phyloP scores from a whole-genome alignment of 176 grass and related monocot genomes.

The Triticum timopheevii region DNA sequence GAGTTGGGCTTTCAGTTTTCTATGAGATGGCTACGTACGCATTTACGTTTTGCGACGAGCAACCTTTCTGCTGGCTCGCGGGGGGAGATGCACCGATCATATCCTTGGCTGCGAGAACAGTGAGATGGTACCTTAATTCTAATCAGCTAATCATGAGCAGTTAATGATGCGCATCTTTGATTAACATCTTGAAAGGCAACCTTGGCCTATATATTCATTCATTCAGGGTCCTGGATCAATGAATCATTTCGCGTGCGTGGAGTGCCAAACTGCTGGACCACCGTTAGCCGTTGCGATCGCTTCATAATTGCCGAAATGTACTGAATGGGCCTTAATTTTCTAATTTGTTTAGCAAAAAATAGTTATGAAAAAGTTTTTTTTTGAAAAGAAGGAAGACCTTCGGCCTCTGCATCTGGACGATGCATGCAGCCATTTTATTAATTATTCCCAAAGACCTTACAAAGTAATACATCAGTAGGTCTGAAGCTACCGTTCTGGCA shows the following conservation, averaged over 20 bases:
- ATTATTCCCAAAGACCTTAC: no score
- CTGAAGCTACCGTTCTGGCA: no score
- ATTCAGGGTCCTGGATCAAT: neutral
- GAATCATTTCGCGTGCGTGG: slow-evolving; percentile 30
- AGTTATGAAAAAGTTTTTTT: neutral
- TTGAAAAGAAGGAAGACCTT: no score
- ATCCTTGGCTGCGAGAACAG: slow-evolving; percentile 7
- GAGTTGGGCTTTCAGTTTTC: slow-evolving; percentile 16
- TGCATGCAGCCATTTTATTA: no score
- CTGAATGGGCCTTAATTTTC: neutral
- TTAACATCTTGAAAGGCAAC: slow-evolving; percentile 40
- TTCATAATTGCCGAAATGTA: neutral
- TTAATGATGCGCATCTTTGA: slow-evolving; percentile 50
- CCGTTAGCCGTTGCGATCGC: neutral
- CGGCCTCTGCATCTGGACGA: no score
- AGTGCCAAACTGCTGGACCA: slow-evolving; percentile 14
- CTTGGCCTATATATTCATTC: slow-evolving; percentile 7
- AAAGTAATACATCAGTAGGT: no score
- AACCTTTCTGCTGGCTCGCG: neutral
- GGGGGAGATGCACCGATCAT: slow-evolving; percentile 23
- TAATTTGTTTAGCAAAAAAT: neutral
- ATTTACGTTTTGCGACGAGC: slow-evolving; percentile 3
- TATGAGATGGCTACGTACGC: neutral
- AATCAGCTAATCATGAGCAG: slow-evolving; percentile 41
- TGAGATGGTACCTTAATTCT: slow-evolving; percentile 34